Conservation (phyloP, 164 flowering plant genomes). For the Dillenia suffruticosa region DNA sequence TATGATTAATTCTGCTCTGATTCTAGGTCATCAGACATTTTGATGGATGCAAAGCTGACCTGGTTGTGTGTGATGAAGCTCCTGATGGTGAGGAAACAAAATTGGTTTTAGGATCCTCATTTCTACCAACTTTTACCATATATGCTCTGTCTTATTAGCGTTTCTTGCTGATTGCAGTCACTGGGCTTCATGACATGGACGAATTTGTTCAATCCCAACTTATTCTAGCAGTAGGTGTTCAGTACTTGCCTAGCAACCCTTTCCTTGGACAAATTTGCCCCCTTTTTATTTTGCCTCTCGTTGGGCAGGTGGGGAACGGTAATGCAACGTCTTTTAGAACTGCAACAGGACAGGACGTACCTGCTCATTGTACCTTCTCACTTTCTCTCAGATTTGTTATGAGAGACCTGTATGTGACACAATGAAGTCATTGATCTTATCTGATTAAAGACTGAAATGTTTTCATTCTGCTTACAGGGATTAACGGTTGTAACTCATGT, state of each 20-base stretch:
- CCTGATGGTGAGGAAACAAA: conserved; percentile 76
- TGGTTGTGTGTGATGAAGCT: conserved; percentile 99
- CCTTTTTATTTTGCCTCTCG: too few relatives aligned
- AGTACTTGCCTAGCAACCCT: too few relatives aligned
- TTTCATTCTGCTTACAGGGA: conserved; percentile 44
- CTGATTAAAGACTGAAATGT: too few relatives aligned
- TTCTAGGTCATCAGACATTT: conserved; percentile 91
- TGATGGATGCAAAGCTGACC: conserved; percentile 98
- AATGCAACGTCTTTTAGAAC: too few relatives aligned
- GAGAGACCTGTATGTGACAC: too few relatives aligned
- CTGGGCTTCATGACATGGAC: conserved; percentile 99
- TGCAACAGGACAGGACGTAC: too few relatives aligned
- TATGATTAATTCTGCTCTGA: conserved; percentile 4
- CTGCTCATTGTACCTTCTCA: too few relatives aligned
- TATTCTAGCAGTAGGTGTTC: conserved; percentile 69
- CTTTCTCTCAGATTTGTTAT: too few relatives aligned
- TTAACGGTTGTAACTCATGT: conserved; percentile 93
- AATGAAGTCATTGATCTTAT: too few relatives aligned
- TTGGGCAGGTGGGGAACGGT: too few relatives aligned
- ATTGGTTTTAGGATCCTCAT: neutral
- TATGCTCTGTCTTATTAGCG: neutral
- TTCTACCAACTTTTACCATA: neutral
- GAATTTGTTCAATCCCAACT: conserved; percentile 98
- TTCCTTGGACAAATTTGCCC: too few relatives aligned
- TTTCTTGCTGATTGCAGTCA: conserved; percentile 48